A percentile compares a stretch with the other conserved stretches of the same genome.
phyloP scores from a whole-genome alignment of 169 alveolate genomes.

The Babesia ovata region DNA sequence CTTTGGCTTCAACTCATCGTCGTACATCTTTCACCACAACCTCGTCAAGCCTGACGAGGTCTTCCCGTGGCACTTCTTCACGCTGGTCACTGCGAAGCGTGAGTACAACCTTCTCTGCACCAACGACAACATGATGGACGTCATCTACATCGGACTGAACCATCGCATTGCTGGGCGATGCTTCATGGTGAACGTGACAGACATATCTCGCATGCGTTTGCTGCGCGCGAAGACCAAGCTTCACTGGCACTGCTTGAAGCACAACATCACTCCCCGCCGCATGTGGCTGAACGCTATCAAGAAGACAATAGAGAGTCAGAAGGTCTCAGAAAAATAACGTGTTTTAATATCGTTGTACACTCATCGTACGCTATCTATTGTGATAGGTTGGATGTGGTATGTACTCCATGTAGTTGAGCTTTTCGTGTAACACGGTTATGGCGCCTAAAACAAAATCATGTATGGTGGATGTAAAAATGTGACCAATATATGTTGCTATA shows the following conservation, averaged over 20 bases:
- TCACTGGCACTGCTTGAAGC: conserved; percentile 26
- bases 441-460: too few species aligned
- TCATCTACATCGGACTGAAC: conserved; percentile 19
- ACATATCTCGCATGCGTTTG: conserved; percentile 32
- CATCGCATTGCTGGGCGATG: conserved; percentile 2
- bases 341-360: too few species aligned
- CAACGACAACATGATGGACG: conserved; percentile 15
- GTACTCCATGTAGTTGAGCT: too few species aligned
- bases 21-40: conserved; percentile 19
- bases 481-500: too few species aligned
- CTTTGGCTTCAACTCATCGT: conserved; percentile 19
- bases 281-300: conserved; percentile 30
- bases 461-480: too few species aligned
- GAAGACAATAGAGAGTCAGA: conserved; percentile 14
- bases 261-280: conserved; percentile 14
- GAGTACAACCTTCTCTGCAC: conserved; percentile 33
- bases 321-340: too few species aligned
- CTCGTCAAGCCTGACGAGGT: neutral
- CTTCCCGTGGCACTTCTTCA: conserved; percentile 40
- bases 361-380: too few species aligned
- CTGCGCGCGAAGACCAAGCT: conserved; percentile 30
- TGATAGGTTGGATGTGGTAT: too few species aligned
- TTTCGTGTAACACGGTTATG: too few species aligned
- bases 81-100: conserved; percentile 2
- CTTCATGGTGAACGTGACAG: conserved; percentile 11